A percentile compares a stretch with the other conserved stretches of the same genome.
Evolutionary conservation across 1,139 yeast genomes (phyloP).

Genomic region (Saccharomyces hybrid): DNA sequence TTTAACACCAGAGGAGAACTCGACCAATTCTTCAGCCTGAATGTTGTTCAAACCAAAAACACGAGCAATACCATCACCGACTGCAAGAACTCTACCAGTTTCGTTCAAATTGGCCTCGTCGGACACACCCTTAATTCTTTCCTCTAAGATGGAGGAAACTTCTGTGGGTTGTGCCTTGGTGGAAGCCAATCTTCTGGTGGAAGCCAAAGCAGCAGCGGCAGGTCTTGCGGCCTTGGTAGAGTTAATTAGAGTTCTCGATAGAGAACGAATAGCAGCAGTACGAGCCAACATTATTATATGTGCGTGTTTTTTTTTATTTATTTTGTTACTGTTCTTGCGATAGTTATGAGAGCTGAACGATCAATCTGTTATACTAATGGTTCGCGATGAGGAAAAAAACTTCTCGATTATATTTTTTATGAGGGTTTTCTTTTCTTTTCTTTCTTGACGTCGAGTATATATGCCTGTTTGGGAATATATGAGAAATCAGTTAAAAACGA

Average conservation of each 20-base stretch:
- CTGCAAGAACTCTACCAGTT: slow-evolving; percentile 98
- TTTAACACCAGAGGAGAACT: slow-evolving; percentile 98
- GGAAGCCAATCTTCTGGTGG: slow-evolving; percentile 68
- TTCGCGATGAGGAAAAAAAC: not conserved
- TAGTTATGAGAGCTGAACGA: not conserved
- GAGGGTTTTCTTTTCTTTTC: not conserved
- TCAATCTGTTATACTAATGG: not conserved
- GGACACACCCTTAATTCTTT: slow-evolving; percentile 97
- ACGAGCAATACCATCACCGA: slow-evolving; percentile 99
- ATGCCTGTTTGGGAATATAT: not conserved
- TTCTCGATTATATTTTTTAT: not conserved
- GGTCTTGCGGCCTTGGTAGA: slow-evolving; percentile 71
- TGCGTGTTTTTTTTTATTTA: not conserved
- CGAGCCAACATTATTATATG: slow-evolving; percentile 60
- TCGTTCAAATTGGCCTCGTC: slow-evolving; percentile 97
- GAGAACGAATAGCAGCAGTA: slow-evolving; percentile 67
- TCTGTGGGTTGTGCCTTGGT: slow-evolving; percentile 99
- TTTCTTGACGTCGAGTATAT: not conserved
- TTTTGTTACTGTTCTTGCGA: not conserved
- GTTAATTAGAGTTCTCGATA: slow-evolving; percentile 56
- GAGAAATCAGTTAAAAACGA: not conserved
- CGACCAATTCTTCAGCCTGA: slow-evolving; percentile 99
- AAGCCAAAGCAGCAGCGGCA: slow-evolving; percentile 41
- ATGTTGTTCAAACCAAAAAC: slow-evolving; percentile 98
- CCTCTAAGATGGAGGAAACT: slow-evolving; percentile 97